Evolutionary conservation across 2,329 filamentous ascomycete genomes (phyloP).

Genomic region (Penicillium olsonii): DNA sequence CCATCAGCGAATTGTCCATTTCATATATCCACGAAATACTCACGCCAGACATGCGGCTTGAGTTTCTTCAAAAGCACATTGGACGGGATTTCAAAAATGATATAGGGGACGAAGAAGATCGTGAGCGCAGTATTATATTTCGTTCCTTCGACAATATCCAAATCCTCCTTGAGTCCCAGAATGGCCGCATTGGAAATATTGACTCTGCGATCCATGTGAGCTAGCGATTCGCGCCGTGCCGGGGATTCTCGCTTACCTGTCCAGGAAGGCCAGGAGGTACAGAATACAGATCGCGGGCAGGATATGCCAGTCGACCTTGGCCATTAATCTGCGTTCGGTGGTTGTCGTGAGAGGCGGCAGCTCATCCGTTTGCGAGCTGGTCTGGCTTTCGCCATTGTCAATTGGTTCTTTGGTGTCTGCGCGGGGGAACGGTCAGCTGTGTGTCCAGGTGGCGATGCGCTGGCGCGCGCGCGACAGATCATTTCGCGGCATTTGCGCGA

Average conservation of each 20-base stretch:
- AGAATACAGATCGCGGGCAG: slow-evolving; percentile 73
- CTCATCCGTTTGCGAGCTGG: slow-evolving; percentile 19
- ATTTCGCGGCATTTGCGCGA: no score
- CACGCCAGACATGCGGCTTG: slow-evolving; percentile 67
- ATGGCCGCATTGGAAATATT: slow-evolving; percentile 78
- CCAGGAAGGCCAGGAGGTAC: slow-evolving; percentile 70
- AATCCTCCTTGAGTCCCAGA: slow-evolving; percentile 65
- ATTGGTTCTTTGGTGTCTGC: slow-evolving; percentile 7
- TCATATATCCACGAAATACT: slow-evolving; percentile 18
- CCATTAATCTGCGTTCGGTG: slow-evolving; percentile 63
- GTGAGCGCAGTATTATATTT: slow-evolving; percentile 76
- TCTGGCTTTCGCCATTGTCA: slow-evolving; percentile 25
- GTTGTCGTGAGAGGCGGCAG: slow-evolving; percentile 38
- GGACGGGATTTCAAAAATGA: slow-evolving; percentile 66
- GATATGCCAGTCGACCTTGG: slow-evolving; percentile 70
- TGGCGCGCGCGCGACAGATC: neutral
- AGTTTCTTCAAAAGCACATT: slow-evolving; percentile 71
- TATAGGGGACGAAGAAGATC: slow-evolving; percentile 81
- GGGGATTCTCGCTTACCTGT: slow-evolving; percentile 40
- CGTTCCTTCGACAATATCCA: slow-evolving; percentile 54
- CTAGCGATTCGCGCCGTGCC: neutral
- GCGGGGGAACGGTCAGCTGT: slow-evolving; percentile 9
- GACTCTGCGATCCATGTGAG: slow-evolving; percentile 51
- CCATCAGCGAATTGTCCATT: neutral
- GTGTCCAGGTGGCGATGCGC: neutral